These are phyloP conservation scores for Fusarium sp. DNA, from an alignment of 2,329 filamentous ascomycete species.

Conservation along the genomic window DNA sequence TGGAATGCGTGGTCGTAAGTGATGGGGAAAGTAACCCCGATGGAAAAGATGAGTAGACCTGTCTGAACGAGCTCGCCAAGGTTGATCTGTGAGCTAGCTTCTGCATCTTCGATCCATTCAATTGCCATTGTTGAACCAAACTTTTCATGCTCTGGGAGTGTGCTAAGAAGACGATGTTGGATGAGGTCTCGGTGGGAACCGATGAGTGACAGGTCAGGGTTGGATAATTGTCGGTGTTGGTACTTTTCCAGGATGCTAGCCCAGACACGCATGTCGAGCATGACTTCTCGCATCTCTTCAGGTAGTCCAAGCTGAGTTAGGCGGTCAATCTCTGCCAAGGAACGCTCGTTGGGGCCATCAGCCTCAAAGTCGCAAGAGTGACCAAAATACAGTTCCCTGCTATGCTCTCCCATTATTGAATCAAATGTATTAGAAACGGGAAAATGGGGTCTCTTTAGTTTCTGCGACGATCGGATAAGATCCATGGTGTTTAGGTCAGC, in stretches of 20 bases:
- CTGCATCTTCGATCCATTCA: neutral
- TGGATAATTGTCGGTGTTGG: neutral
- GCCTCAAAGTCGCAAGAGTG: neutral
- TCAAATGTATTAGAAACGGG: neutral
- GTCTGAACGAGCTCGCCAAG: neutral
- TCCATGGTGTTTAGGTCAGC: conserved; percentile 2
- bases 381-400: neutral
- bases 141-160: neutral
- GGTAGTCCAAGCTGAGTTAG: neutral
- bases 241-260: neutral
- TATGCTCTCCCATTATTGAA: neutral
- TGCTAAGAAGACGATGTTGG: neutral
- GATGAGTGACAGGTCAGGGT: neutral
- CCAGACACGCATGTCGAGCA: neutral
- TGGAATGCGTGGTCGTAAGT: neutral
- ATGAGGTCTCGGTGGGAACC: neutral
- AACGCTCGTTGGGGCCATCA: neutral
- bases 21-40: neutral
- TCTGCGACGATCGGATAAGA: conserved; percentile 1
- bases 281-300: neutral
- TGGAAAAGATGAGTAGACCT: neutral
- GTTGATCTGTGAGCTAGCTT: neutral
- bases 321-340: neutral
- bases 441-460: neutral
- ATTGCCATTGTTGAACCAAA: neutral